These are phyloP conservation scores for Boletus eberwhitei DNA, from an alignment of 768 basidiomycete genomes.

Conservation along the genomic window DNA sequence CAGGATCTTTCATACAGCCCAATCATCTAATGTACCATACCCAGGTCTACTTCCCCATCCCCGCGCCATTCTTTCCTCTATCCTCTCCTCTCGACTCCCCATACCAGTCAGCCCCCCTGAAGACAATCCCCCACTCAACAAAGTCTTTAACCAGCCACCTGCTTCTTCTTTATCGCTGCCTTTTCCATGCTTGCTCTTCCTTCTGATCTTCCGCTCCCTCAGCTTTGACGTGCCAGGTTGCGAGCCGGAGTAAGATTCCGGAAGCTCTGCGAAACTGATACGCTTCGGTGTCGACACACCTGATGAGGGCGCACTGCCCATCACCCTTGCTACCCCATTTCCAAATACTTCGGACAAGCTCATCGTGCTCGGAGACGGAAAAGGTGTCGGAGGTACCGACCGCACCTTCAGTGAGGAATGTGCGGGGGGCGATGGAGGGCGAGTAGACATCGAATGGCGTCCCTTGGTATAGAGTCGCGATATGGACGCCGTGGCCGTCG, in stretches of 20 bases:
- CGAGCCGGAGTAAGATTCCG: conserved; percentile 56
- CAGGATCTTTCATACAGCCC: conserved; percentile 41
- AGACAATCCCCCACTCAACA: conserved; percentile 21
- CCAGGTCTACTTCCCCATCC: conserved; percentile 45
- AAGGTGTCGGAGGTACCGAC: conserved; percentile 35
- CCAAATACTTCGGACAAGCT: conserved; percentile 29
- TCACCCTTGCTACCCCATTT: conserved; percentile 26
- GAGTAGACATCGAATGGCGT: conserved; percentile 57
- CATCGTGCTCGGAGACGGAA: conserved; percentile 33
- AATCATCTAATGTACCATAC: conserved; percentile 49
- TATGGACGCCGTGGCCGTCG: conserved; percentile 73
- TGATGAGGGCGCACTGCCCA: conserved; percentile 45
- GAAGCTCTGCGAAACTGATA: conserved; percentile 76
- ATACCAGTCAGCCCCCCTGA: conserved; percentile 20
- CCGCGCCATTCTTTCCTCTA: conserved; percentile 51
- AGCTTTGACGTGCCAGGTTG: conserved; percentile 34
- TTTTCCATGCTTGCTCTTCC: conserved; percentile 35
- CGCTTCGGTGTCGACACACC: conserved; percentile 62
- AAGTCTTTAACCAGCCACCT: conserved; percentile 23
- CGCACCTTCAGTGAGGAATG: conserved; percentile 45
- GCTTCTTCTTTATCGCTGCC: conserved; percentile 28
- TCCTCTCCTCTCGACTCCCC: conserved; percentile 41
- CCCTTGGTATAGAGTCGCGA: conserved; percentile 72
- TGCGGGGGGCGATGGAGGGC: conserved; percentile 57
- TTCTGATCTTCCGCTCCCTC: conserved; percentile 29